Conservation (phyloP, 2,329 filamentous ascomycete genomes). For the Xylaria multiplex region DNA sequence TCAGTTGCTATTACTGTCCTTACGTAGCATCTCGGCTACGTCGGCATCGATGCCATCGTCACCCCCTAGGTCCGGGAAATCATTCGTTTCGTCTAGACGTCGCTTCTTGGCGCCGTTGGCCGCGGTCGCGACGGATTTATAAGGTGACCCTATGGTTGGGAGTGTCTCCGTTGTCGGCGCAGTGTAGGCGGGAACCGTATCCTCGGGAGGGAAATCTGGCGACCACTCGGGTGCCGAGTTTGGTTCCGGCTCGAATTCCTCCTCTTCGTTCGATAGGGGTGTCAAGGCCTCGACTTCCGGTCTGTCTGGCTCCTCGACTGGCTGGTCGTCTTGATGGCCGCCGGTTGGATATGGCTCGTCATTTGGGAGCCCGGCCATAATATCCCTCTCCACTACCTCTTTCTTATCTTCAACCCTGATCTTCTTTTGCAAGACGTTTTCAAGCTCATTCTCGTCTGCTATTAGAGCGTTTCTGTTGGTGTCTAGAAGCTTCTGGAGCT, state of each 20-base stretch:
- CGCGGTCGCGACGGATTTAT: conserved; percentile 61
- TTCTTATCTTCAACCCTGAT: conserved; percentile 82
- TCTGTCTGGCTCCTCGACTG: conserved; percentile 70
- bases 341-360: conserved; percentile 62
- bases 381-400: conserved; percentile 87
- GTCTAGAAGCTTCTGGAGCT: conserved; percentile 83
- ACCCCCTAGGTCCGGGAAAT: conserved; percentile 64
- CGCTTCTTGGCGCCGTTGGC: conserved; percentile 67
- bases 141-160: conserved; percentile 55
- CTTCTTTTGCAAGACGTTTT: conserved; percentile 73
- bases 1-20: conserved; percentile 50
- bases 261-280: conserved; percentile 65
- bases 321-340: conserved; percentile 57
- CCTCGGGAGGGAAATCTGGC: conserved; percentile 41
- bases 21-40: conserved; percentile 64
- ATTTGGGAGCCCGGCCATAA: conserved; percentile 82
- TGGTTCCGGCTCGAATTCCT: conserved; percentile 34
- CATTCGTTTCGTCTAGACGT: conserved; percentile 61
- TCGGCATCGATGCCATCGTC: conserved; percentile 67
- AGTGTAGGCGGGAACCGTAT: conserved; percentile 38
- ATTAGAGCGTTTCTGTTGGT: conserved; percentile 75
- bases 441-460: conserved; percentile 73
- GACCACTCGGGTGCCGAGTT: conserved; percentile 36
- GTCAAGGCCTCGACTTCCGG: conserved; percentile 89
- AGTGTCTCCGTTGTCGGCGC: conserved; percentile 54